Evolutionary conservation across 2,329 filamentous ascomycete genomes (phyloP), one percentile per base, ranked within the genome.

Genomic region (Cadophora sp.): DNA sequence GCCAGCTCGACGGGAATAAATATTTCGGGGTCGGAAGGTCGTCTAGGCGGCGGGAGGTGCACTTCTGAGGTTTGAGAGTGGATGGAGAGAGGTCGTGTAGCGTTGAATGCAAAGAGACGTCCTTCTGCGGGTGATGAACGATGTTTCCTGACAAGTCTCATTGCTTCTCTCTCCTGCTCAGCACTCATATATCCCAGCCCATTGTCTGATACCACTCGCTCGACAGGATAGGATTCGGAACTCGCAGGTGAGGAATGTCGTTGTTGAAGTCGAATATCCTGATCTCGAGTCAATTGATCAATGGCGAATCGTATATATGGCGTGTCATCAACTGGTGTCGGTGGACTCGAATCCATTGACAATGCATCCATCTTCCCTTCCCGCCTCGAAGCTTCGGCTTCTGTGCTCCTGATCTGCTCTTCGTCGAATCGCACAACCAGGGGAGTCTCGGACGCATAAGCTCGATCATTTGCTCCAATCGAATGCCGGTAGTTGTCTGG

Each of bases 251-350:
- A 73, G 79, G 63, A 87, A 84, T 72, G 86, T 81, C 65, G 83
- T 81, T 65, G 85, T 82, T 11, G 85, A 84, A 67, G 83, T 80
- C 83, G 81, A 6, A 89, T 84, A 69, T 92, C 89, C 67, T 90
- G 90, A 75, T 92, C 88, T 59, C 91, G 85, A 6, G 93, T 97
- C 73, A 98, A 83, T 71, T 95, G 93, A 71, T 97, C 92, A 71
- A 98, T 88, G 50, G 95, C 94, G 78, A 96, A 97, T 71, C 91
- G 91, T 71, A 97, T 92, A 79, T 94, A 97, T 0, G 93, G 94
- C 9, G 89, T 91, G 76, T 97, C 92, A 76, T 97, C 94, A 48
- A 91, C 92, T 0, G 94, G 94, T 0, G 92, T 95, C 2, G 85
- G 82, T 14, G 83, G 81, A 62, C 81, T 81, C 19, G 73, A 73